Percentiles rank a stretch among this genome's conserved stretches.
Conservation (phyloP, 2,329 filamentous ascomycete species). For the Microsporum ferrugineum region DNA sequence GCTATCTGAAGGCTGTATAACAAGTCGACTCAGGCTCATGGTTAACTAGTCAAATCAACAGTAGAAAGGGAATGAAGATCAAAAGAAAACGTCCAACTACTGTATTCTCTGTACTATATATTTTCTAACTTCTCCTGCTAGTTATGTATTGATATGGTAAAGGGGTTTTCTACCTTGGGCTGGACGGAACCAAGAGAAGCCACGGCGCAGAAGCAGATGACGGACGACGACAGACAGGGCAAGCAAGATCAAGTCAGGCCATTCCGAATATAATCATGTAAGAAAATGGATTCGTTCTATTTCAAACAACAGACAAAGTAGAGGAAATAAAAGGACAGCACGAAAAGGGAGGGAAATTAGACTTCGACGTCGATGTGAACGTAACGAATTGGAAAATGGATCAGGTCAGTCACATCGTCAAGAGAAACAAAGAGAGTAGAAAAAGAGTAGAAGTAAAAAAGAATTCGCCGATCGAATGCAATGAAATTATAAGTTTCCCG, state of each 20-base stretch:
- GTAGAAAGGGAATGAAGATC: too few relatives aligned
- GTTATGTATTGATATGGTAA: neutral
- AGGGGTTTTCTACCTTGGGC: neutral
- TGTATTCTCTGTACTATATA: neutral
- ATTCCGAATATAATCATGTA: neutral
- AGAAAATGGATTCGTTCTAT: slow-evolving; percentile 3
- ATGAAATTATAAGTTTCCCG: slow-evolving; percentile 4
- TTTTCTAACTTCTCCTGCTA: neutral
- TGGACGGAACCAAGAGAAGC: neutral
- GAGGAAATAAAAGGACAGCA: neutral
- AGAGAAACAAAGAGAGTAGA: slow-evolving; percentile 1
- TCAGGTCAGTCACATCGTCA: slow-evolving; percentile 1
- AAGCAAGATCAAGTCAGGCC: neutral
- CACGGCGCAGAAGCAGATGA: neutral
- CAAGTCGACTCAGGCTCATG: too few relatives aligned
- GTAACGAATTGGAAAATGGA: slow-evolving; percentile 1
- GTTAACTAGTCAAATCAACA: too few relatives aligned
- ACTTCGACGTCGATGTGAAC: neutral
- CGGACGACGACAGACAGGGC: neutral
- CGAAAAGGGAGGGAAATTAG: neutral
- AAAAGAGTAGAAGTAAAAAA: slow-evolving; percentile 1
- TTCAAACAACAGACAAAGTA: neutral
- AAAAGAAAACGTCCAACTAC: too few relatives aligned
- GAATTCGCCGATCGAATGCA: slow-evolving; percentile 5
- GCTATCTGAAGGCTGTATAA: too few relatives aligned